Evolutionary conservation across 192 early-diverging fungal genomes (phyloP).

Genomic region (Dimargaris cristalligena): DNA sequence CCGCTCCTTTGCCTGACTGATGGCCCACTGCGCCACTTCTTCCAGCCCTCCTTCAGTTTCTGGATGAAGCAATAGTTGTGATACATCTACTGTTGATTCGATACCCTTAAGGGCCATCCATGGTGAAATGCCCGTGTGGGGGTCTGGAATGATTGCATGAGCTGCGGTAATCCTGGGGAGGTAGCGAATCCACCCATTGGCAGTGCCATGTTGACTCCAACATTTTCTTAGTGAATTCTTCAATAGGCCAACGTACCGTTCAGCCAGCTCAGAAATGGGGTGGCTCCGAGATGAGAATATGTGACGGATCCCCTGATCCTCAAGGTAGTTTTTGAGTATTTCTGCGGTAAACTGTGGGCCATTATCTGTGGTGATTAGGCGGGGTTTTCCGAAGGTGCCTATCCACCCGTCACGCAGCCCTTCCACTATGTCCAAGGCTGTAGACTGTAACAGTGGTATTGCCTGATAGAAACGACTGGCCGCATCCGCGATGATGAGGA

Average conservation of each 20-base stretch:
- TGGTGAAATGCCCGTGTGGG: background rate
- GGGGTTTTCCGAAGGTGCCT: background rate
- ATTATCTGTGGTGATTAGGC: slow-evolving; percentile 14
- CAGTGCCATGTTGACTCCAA: background rate
- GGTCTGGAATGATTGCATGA: slow-evolving; percentile 9
- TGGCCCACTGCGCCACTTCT: background rate
- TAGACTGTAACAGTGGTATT: slow-evolving; percentile 6
- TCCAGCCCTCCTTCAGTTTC: background rate
- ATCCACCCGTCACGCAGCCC: slow-evolving; percentile 9
- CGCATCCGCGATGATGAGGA: slow-evolving; percentile 11
- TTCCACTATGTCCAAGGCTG: background rate
- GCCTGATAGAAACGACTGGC: slow-evolving; percentile 9
- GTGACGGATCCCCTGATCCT: background rate
- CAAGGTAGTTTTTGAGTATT: slow-evolving; percentile 5
- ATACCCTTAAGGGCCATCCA: background rate
- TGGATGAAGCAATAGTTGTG: slow-evolving; percentile 7
- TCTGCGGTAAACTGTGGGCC: slow-evolving; percentile 8
- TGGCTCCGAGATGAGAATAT: slow-evolving; percentile 12
- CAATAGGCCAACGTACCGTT: slow-evolving; percentile 13
- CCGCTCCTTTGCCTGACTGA: background rate
- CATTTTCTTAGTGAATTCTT: slow-evolving; percentile 9
- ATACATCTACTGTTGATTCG: background rate
- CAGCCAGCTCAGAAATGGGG: slow-evolving; percentile 15
- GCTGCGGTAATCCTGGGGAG: slow-evolving; percentile 12
- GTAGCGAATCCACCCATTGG: slow-evolving; percentile 7